phyloP scores from a whole-genome alignment of 2,329 filamentous ascomycete species.

The Monilinia fructicola region DNA sequence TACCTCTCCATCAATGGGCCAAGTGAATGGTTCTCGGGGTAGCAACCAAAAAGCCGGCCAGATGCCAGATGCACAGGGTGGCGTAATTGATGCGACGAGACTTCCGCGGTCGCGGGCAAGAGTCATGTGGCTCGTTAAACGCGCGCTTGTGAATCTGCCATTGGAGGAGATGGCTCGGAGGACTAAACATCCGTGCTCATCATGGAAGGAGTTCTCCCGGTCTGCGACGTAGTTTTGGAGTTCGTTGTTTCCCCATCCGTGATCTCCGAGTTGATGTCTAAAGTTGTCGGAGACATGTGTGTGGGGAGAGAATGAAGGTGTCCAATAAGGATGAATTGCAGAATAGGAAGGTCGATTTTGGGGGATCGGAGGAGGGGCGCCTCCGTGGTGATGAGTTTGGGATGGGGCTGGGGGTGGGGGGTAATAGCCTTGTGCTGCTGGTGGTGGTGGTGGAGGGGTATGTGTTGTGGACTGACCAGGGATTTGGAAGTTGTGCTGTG shows the following conservation, averaged over 20 bases:
- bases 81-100: constrained; percentile 51
- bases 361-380: constrained; percentile 20
- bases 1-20: constrained; percentile 60
- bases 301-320: constrained; percentile 49
- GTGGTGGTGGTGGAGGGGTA: constrained; percentile 10
- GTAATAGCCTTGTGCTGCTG: constrained; percentile 20
- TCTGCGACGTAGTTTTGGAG: constrained; percentile 55
- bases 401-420: not conserved
- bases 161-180: constrained; percentile 51
- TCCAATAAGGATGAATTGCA: constrained; percentile 49
- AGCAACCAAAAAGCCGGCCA: constrained; percentile 65
- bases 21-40: constrained; percentile 56
- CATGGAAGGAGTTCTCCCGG: constrained; percentile 54
- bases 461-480: constrained; percentile 19
- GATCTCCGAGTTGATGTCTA: constrained; percentile 55
- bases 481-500: constrained; percentile 26
- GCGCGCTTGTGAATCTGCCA: constrained; percentile 54
- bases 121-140: constrained; percentile 54
- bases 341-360: constrained; percentile 22
- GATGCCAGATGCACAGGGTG: constrained; percentile 56
- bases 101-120: constrained; percentile 53
- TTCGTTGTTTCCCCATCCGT: constrained; percentile 63
- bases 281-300: constrained; percentile 52
- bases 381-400: constrained; percentile 7
- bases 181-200: constrained; percentile 51